phyloP scores from a whole-genome alignment of 768 basidiomycete species.

The Paxillus involutus region DNA sequence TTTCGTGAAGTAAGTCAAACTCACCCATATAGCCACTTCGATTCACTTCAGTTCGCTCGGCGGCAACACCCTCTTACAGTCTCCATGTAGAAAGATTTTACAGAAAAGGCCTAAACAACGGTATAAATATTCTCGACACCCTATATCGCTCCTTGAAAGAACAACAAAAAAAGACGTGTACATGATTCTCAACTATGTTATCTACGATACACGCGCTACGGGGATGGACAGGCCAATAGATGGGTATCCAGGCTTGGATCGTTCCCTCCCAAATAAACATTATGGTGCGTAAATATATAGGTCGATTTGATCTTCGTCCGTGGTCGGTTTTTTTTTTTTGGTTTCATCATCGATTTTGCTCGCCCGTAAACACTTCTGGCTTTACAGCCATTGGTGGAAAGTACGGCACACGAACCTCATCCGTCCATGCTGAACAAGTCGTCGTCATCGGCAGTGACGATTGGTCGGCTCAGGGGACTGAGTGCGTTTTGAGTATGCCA shows the following conservation, averaged over 20 bases:
- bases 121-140: slow-evolving; percentile 27
- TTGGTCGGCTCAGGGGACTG: slow-evolving; percentile 64
- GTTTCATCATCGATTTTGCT: not conserved
- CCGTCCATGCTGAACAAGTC: slow-evolving; percentile 74
- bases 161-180: slow-evolving; percentile 1
- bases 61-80: too few relatives aligned
- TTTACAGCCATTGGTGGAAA: too few relatives aligned
- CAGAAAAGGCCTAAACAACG: slow-evolving; percentile 10
- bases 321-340: slow-evolving; percentile 9
- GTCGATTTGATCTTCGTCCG: slow-evolving; percentile 8
- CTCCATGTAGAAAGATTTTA: slow-evolving; percentile 11
- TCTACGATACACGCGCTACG: slow-evolving; percentile 5
- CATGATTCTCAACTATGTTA: not conserved
- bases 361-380: not conserved
- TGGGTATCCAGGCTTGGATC: slow-evolving; percentile 30
- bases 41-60: too few relatives aligned
- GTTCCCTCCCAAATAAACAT: slow-evolving; percentile 28
- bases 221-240: slow-evolving; percentile 24
- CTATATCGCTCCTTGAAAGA: not conserved
- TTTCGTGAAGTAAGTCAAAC: too few relatives aligned
- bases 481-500: slow-evolving; percentile 40
- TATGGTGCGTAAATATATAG: slow-evolving; percentile 29
- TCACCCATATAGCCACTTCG: too few relatives aligned
- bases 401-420: slow-evolving; percentile 15
- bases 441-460: slow-evolving; percentile 58